Conservation (phyloP, 2,329 filamentous ascomycete species). For the Fusarium penzigii region DNA sequence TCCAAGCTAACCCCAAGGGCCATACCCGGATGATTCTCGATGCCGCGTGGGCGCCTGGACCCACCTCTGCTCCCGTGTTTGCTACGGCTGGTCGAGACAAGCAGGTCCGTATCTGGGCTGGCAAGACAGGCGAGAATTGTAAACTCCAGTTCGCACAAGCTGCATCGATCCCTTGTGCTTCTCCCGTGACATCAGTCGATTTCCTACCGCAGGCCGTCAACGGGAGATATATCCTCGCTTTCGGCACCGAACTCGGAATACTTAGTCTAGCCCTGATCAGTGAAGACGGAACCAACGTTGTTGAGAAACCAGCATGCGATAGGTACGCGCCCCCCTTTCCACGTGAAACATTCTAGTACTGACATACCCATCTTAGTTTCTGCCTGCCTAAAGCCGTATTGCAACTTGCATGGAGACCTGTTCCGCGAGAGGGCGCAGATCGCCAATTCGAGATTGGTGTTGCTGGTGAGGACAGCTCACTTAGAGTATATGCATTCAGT, state of each 20-base stretch:
- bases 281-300: conserved; percentile 39
- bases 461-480: conserved; percentile 62
- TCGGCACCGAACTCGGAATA: conserved; percentile 58
- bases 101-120: conserved; percentile 70
- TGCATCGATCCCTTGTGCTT: conserved; percentile 53
- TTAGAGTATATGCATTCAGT: conserved; percentile 55
- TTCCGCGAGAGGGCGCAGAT: conserved; percentile 28
- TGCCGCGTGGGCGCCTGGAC: conserved; percentile 74
- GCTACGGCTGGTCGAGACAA: conserved; percentile 92
- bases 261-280: conserved; percentile 47
- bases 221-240: conserved; percentile 47
- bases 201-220: conserved; percentile 49
- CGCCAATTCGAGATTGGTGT: conserved; percentile 47
- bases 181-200: conserved; percentile 71
- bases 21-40: conserved; percentile 93
- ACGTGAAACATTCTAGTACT: background rate
- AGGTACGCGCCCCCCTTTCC: conserved; percentile 39
- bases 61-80: conserved; percentile 54
- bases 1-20: conserved; percentile 74
- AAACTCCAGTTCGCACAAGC: conserved; percentile 51
- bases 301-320: conserved; percentile 35
- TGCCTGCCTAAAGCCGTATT: conserved; percentile 63
- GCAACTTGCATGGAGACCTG: conserved; percentile 70
- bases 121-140: conserved; percentile 33
- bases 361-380: conserved; percentile 23